Base-by-base conservation (phyloP, 805 yeast species). In the Dipodascus geniculatus region DNA sequence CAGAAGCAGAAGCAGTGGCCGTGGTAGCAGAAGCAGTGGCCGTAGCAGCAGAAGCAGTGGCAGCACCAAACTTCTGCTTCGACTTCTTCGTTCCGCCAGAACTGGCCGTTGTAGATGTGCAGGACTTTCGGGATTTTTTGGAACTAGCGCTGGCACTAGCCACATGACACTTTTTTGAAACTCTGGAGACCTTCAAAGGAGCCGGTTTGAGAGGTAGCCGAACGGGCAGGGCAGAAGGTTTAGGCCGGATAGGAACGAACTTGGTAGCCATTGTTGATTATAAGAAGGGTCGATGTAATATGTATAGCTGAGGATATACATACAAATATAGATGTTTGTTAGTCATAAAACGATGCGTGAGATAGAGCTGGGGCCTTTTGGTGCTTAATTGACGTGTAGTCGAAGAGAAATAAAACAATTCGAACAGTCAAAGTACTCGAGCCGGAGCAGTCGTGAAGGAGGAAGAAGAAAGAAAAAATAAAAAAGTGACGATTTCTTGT, bases 241-340 rank as follows among this genome's bases (percentile, higher is more conserved):
- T 38, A 6, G 44, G 44, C 11, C 44, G 44, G 44, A 38, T 38
- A 38, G 44, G 44, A n/a, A 38, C 44, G 44, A 38, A 38, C 14
- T 38, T 38, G 19, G 44, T n/a, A 16, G 44, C 17, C 44, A 38
- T 38, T 9, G 44, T n/a, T 38, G 4, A 17, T 38, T 38, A 38
- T 17, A 38, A 17, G 44, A 38, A 38, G 4, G 44, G 44, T n/a
- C 44, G 44, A n/a, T 38, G 44, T n/a, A 38, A 38, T 38, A 38
- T 38, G 44, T 38, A 38, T 38, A 38, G 44, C 44, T 38, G 44
- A 17, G 44, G 44, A 38, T 38, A 38, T 38, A 38, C 44, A 38
- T 38, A 38, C 20, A 38, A n/a, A n/a, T 38, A 38, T n/a, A 38
- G 44, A 38, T 38, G 44, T 6, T 17, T n/a, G 44, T 38, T 38